Evolutionary conservation across 176 grass and related monocot species (phyloP).

Genomic region (Avena eriantha): DNA sequence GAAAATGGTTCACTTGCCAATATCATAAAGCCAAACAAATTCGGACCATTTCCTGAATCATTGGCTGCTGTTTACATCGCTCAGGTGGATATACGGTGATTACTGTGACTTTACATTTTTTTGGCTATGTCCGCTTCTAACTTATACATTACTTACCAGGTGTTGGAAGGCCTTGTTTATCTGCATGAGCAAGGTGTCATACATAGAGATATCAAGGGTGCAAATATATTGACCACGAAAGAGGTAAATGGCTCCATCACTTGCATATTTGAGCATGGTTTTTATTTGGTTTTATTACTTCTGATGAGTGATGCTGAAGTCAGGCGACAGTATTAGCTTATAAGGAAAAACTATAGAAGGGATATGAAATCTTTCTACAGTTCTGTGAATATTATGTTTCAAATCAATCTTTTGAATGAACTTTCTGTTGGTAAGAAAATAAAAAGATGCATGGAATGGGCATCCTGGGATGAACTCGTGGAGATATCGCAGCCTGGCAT

Average conservation of each 20-base stretch:
- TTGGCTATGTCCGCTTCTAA: slow-evolving; percentile 24
- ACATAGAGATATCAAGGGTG: slow-evolving; percentile 99
- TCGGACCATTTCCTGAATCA: slow-evolving; percentile 97
- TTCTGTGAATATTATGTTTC: neutral
- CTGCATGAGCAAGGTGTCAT: slow-evolving; percentile 99
- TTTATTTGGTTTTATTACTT: slow-evolving; percentile 39
- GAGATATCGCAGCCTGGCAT: neutral
- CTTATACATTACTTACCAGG: slow-evolving; percentile 52
- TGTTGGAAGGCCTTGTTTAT: slow-evolving; percentile 98
- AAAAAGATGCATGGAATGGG: neutral
- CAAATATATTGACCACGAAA: slow-evolving; percentile 97
- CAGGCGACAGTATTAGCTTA: neutral
- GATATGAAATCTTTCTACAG: neutral
- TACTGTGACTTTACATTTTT: slow-evolving; percentile 24
- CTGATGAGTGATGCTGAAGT: neutral
- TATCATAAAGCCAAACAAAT: slow-evolving; percentile 99
- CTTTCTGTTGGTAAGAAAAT: slow-evolving; percentile 15
- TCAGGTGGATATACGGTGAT: slow-evolving; percentile 66
- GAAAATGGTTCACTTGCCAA: slow-evolving; percentile 99
- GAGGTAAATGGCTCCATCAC: slow-evolving; percentile 66
- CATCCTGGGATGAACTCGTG: slow-evolving; percentile 13
- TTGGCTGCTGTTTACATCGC: slow-evolving; percentile 95
- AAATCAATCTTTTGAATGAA: slow-evolving; percentile 24
- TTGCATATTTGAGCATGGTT: slow-evolving; percentile 32
- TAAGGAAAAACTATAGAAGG: neutral